Conservation (phyloP, 352 stramenopile species). For the Phytophthora ohioensis region DNA sequence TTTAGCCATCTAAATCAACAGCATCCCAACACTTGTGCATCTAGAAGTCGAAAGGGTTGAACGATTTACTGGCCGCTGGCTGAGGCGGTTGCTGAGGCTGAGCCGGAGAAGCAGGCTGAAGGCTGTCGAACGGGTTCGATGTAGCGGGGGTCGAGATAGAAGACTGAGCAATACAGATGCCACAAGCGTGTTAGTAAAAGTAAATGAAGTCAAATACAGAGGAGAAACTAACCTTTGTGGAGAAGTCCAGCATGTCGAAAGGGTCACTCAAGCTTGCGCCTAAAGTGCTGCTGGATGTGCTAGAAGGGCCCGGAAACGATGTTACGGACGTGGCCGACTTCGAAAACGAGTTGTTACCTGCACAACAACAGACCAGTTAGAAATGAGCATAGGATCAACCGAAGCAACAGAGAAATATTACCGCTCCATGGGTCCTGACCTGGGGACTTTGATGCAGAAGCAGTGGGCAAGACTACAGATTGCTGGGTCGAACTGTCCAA, state of each 20-base stretch:
- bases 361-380: conserved; percentile 5
- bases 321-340: conserved; percentile 7
- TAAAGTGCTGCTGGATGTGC: conserved; percentile 20
- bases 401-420: conserved; percentile 2
- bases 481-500: conserved; percentile 18
- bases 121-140: conserved; percentile 47
- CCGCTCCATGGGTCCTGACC: conserved; percentile 30
- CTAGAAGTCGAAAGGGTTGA: conserved; percentile 68
- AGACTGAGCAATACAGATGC: conserved; percentile 16
- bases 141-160: conserved; percentile 32
- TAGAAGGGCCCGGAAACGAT: conserved; percentile 10
- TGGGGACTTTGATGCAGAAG: conserved; percentile 1
- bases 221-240: conserved; percentile 39
- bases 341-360: conserved; percentile 26
- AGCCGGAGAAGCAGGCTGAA: conserved; percentile 18
- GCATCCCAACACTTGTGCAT: not conserved
- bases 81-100: conserved; percentile 16
- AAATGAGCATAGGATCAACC: not conserved
- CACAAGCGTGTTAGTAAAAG: not conserved
- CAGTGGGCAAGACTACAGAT: not conserved
- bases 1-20: not conserved
- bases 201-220: not conserved
- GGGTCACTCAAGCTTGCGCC: conserved; percentile 35
- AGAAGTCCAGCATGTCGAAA: conserved; percentile 52
- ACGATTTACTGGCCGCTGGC: conserved; percentile 40